Conservation (phyloP, 306 rosid genomes). For the Castanea mollissima region DNA sequence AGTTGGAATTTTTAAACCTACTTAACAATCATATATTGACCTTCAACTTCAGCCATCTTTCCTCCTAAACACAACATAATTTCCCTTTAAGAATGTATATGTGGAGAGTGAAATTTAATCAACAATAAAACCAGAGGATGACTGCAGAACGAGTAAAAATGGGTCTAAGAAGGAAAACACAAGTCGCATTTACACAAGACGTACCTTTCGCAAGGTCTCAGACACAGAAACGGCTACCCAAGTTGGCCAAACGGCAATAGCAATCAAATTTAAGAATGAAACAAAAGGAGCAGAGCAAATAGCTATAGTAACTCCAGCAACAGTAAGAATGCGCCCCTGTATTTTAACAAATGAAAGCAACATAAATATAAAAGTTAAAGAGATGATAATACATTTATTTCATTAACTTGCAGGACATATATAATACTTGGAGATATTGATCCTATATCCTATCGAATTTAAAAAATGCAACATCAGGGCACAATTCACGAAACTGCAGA, state of each 20-base stretch:
- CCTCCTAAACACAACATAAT: conserved; percentile 6
- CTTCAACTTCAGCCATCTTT: not conserved
- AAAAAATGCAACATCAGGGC: too few relatives aligned
- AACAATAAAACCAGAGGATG: conserved; percentile 21
- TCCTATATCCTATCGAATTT: too few relatives aligned
- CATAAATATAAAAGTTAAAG: not conserved
- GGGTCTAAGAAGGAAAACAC: conserved; percentile 6
- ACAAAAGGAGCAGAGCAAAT: conserved; percentile 79
- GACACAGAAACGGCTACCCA: conserved; percentile 77
- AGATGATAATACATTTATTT: not conserved
- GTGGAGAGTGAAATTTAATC: not conserved
- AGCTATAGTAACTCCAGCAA: conserved; percentile 86
- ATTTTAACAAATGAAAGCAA: conserved; percentile 26
- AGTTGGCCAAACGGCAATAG: conserved; percentile 83
- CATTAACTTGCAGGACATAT: not conserved
- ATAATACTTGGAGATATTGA: too few relatives aligned
- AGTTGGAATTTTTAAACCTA: conserved; percentile 12
- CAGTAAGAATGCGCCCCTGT: conserved; percentile 92
- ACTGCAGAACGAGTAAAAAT: conserved; percentile 1
- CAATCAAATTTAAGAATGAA: conserved; percentile 72
- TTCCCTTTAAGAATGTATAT: not conserved
- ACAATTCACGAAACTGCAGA: too few relatives aligned
- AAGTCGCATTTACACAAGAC: conserved; percentile 7
- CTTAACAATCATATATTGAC: not conserved
- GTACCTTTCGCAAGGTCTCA: conserved; percentile 89